Conservation (phyloP, 208 protist genomes). For the Acanthamoeba sp. region DNA sequence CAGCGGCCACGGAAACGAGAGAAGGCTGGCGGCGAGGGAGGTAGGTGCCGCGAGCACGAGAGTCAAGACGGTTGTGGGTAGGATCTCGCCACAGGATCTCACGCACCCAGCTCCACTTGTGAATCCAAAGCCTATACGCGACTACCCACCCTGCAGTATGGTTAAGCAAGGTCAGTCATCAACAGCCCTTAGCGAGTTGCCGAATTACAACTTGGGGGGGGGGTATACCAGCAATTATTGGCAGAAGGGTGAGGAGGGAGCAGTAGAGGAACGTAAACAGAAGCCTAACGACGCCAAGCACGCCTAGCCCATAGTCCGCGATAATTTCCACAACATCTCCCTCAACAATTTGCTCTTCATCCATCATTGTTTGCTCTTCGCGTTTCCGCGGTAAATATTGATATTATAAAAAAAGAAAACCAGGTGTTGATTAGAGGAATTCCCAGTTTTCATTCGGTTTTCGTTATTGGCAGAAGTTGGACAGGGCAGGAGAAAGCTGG, state of each 20-base stretch:
- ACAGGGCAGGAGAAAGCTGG: background rate
- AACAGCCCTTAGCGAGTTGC: too few relatives aligned
- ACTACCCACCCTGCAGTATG: background rate
- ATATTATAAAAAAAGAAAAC: background rate
- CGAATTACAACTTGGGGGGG: too few relatives aligned
- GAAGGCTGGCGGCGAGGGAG: background rate
- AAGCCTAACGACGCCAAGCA: background rate
- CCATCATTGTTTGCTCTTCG: background rate
- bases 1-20: background rate
- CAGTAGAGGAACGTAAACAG: background rate
- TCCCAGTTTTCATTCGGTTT: too few relatives aligned
- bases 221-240: background rate
- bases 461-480: background rate
- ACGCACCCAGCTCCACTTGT: slow-evolving; percentile 23
- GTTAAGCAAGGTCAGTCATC: background rate
- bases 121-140: background rate
- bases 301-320: background rate
- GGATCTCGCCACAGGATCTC: slow-evolving; percentile 7
- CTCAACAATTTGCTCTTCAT: background rate
- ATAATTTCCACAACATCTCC: background rate
- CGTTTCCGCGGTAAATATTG: background rate
- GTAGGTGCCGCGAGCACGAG: background rate
- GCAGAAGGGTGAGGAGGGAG: background rate
- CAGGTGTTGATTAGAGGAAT: background rate
- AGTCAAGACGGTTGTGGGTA: background rate